These are phyloP conservation scores for Fusarium decemcellulare DNA, from an alignment of 2,329 filamentous ascomycete species.

Conservation along the genomic window DNA sequence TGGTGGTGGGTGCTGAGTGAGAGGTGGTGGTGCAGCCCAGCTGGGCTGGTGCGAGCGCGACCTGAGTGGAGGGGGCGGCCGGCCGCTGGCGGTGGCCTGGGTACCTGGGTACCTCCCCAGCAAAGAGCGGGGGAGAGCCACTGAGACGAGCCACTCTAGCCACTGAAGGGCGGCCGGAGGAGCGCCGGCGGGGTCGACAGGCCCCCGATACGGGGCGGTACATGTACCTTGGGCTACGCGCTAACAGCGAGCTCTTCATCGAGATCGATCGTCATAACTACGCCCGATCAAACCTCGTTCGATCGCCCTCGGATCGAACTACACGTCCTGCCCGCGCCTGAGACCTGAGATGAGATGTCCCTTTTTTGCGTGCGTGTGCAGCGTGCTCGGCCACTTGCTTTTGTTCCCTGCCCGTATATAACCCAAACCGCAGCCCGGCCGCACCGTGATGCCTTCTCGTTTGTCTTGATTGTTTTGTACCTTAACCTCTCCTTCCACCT, in stretches of 20 bases:
- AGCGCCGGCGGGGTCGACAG: constrained; percentile 14
- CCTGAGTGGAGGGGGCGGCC: not conserved
- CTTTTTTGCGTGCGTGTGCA: constrained; percentile 10
- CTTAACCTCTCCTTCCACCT: not conserved
- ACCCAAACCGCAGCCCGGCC: constrained; percentile 19
- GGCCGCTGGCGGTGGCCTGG: not conserved
- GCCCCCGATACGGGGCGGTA: constrained; percentile 41
- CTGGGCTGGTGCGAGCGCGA: not conserved
- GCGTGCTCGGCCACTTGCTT: constrained; percentile 11
- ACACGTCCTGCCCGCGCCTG: constrained; percentile 26
- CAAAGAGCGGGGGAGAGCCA: constrained; percentile 16
- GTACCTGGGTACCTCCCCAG: constrained; percentile 15
- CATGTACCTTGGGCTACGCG: constrained; percentile 35
- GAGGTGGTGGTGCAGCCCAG: not conserved
- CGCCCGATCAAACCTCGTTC: constrained; percentile 42
- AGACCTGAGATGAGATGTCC: constrained; percentile 24
- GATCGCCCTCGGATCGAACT: constrained; percentile 45
- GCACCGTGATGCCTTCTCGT: not conserved
- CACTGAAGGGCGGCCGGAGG: constrained; percentile 26
- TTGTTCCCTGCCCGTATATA: constrained; percentile 35
- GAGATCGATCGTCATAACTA: constrained; percentile 50
- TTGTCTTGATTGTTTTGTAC: constrained; percentile 1
- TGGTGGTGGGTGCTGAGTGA: not conserved
- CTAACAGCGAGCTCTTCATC: constrained; percentile 46
- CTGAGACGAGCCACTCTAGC: constrained; percentile 1